Conservation (phyloP, 345 rosid genomes). For the Fremontodendron californicum region DNA sequence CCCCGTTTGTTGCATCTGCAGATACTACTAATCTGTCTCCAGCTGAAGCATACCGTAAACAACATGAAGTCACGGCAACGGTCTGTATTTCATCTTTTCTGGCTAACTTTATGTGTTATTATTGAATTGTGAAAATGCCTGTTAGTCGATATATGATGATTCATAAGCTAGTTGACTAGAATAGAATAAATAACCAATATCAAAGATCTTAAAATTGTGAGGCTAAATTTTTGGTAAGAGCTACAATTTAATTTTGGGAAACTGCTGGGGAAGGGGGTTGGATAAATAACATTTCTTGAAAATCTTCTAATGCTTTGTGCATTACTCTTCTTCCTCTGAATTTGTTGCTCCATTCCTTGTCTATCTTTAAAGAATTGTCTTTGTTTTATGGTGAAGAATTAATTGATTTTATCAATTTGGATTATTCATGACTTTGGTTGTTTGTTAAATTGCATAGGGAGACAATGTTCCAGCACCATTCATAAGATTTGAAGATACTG, state of each 20-base stretch:
- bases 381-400: neutral
- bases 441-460: slow-evolving; percentile 53
- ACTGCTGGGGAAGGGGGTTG: neutral
- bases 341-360: neutral
- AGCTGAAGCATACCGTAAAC: slow-evolving; percentile 65
- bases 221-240: neutral
- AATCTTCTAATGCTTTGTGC: neutral
- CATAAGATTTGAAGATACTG: slow-evolving; percentile 87
- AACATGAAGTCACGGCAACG: slow-evolving; percentile 85
- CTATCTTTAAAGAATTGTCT: neutral
- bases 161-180: neutral
- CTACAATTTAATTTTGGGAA: neutral
- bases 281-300: neutral
- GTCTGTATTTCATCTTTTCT: slow-evolving; percentile 38
- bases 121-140: neutral
- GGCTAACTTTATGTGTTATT: neutral
- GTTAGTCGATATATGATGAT: neutral
- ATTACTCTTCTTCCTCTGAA: neutral
- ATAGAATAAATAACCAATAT: neutral
- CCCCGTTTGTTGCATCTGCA: slow-evolving; percentile 43
- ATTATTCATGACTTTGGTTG: slow-evolving; percentile 10
- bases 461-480: slow-evolving; percentile 87
- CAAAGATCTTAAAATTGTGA: neutral
- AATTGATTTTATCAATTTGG: slow-evolving; percentile 4
- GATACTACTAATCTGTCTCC: slow-evolving; percentile 53